Percentiles rank a stretch among this genome's conserved stretches.
Evolutionary conservation across 1,284 basidiomycete species (phyloP).

Genomic region (Mycena citricolor): DNA sequence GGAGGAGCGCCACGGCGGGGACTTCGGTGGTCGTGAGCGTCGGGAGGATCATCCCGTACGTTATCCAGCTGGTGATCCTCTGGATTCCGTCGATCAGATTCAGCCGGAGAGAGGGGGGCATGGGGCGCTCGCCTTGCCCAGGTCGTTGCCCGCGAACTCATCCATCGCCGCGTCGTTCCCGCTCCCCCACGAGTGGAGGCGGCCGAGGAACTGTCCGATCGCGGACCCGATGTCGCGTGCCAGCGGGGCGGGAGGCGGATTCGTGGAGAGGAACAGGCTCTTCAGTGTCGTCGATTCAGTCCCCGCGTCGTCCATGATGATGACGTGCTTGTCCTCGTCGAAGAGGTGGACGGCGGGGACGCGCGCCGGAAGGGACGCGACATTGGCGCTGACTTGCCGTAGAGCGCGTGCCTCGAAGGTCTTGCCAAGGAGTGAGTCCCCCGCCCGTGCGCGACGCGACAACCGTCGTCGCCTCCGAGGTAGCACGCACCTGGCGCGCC

Average conservation of each 20-base stretch:
- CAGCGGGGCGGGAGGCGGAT: constrained; percentile 32
- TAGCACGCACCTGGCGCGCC: constrained; percentile 53
- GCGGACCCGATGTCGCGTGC: constrained; percentile 46
- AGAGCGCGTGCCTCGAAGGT: constrained; percentile 53
- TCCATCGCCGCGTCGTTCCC: constrained; percentile 10
- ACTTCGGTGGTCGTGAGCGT: constrained; percentile 3
- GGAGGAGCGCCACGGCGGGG: constrained; percentile 11
- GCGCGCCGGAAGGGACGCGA: constrained; percentile 38
- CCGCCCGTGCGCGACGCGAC: constrained; percentile 12
- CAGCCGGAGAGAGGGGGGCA: background rate
- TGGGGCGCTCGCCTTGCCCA: constrained; percentile 3
- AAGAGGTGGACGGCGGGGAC: constrained; percentile 50
- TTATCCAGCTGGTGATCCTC: constrained; percentile 40
- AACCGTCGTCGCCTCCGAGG: constrained; percentile 40
- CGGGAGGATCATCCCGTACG: constrained; percentile 46
- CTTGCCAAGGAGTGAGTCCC: constrained; percentile 32
- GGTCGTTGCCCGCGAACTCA: constrained; percentile 13
- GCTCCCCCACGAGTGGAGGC: constrained; percentile 47
- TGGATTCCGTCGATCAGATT: background rate
- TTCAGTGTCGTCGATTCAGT: constrained; percentile 44
- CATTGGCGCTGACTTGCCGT: constrained; percentile 35
- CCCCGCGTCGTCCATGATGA: constrained; percentile 65
- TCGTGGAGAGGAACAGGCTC: constrained; percentile 40
- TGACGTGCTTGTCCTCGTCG: constrained; percentile 46
- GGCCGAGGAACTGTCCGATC: constrained; percentile 51